Percentiles rank a stretch among this genome's conserved stretches.
Conservation (phyloP, 768 basidiomycete species). For the Paxillus involutus region DNA sequence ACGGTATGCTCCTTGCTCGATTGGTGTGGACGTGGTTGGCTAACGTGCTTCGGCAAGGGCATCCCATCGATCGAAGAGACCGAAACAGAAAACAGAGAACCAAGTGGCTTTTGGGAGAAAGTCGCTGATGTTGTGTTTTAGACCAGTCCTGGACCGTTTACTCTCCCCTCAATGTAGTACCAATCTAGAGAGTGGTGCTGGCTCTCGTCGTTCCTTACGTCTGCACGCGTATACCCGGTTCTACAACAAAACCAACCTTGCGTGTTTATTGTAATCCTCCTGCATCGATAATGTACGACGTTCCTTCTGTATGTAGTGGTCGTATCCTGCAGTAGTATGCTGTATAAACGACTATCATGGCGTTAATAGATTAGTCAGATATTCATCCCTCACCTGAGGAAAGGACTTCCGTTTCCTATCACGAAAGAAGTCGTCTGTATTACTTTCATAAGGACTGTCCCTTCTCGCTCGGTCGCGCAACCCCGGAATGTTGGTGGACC, state of each 20-base stretch:
- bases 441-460: slow-evolving; percentile 92
- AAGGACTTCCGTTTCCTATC: slow-evolving; percentile 77
- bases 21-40: not conserved
- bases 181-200: no score
- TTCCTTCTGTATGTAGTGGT: no score
- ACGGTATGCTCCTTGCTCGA: slow-evolving; percentile 37
- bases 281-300: no score
- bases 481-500: no score
- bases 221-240: no score
- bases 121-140: slow-evolving; percentile 54
- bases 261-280: no score
- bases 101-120: slow-evolving; percentile 49
- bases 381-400: not conserved
- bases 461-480: slow-evolving; percentile 41
- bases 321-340: no score
- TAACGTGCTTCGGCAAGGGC: slow-evolving; percentile 37
- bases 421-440: slow-evolving; percentile 88
- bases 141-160: no score
- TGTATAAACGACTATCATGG: no score
- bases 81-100: slow-evolving; percentile 50
- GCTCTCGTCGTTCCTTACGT: no score
- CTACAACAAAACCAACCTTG: no score
- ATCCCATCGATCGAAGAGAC: slow-evolving; percentile 71
- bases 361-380: not conserved
- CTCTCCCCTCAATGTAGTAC: no score